Evolutionary conservation across 148 eudicot genomes (phyloP).

Genomic region (Selenicereus undatus): DNA sequence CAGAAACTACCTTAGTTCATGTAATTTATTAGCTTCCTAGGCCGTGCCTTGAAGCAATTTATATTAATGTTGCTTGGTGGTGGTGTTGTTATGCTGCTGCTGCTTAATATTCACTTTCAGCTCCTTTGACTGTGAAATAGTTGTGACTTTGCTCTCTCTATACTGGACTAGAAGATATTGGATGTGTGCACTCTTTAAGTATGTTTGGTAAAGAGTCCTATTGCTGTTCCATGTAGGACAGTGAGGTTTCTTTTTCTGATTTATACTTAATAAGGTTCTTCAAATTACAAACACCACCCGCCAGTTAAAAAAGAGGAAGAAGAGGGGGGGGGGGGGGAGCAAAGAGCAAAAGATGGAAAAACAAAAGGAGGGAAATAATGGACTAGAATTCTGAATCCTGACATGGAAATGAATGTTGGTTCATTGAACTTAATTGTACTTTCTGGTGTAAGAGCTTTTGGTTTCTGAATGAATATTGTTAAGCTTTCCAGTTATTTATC

Average conservation of each 20-base stretch:
- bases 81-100: not conserved
- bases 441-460: not conserved
- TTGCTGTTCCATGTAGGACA: too few relatives aligned
- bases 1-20: too few relatives aligned
- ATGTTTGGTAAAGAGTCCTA: too few relatives aligned
- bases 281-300: too few relatives aligned
- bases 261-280: too few relatives aligned
- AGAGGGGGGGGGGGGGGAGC: too few relatives aligned
- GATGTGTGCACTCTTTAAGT: too few relatives aligned
- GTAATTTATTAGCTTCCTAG: not conserved
- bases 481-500: not conserved
- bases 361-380: too few relatives aligned
- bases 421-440: not conserved
- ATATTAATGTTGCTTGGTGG: not conserved
- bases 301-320: too few relatives aligned
- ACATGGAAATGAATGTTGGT: not conserved
- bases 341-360: too few relatives aligned
- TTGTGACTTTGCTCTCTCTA: not conserved
- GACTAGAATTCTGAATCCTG: not conserved
- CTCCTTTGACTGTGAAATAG: not conserved
- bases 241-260: too few relatives aligned
- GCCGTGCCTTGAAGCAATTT: not conserved
- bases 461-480: not conserved
- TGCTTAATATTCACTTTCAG: not conserved
- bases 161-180: not conserved